Evolutionary conservation across 257 asterid genomes (phyloP).

Genomic region (Capsicum rhomboideum): DNA sequence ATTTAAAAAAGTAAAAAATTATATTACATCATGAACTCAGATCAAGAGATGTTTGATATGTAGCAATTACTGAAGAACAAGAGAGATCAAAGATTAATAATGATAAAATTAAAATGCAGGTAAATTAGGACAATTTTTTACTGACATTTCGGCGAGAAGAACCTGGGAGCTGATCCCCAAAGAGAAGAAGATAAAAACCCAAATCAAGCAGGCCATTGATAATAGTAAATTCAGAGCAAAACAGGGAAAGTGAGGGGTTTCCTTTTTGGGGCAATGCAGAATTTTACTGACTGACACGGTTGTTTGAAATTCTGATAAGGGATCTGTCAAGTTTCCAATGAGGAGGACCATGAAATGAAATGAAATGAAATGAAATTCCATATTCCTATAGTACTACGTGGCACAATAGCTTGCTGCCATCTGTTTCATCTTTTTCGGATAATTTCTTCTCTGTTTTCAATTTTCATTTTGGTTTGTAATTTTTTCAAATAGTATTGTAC

Average conservation of each 20-base stretch:
- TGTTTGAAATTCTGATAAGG: not conserved
- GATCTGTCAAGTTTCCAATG: not conserved
- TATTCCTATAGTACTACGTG: not conserved
- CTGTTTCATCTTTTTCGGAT: not conserved
- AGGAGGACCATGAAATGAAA: not conserved
- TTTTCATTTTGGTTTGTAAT: not conserved
- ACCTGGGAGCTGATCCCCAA: constrained; percentile 14
- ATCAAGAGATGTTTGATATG: not conserved
- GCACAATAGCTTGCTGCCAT: not conserved
- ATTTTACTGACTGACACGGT: not conserved
- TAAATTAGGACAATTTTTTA: not conserved
- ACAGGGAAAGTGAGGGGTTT: not conserved
- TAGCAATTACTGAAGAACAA: too few relatives aligned
- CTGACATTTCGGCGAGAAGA: constrained; percentile 41
- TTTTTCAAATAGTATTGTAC: too few relatives aligned
- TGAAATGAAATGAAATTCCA: too few relatives aligned
- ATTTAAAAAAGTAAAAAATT: not conserved
- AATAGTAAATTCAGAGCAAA: not conserved
- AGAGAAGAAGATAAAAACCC: constrained; percentile 19
- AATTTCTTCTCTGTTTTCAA: not conserved
- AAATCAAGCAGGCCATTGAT: constrained; percentile 36
- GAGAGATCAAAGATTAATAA: not conserved
- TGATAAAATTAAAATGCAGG: not conserved
- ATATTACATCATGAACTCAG: not conserved
- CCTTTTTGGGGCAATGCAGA: not conserved